These are phyloP conservation scores for Xylaria cubensis DNA, from an alignment of 495 filamentous ascomycete genomes.

Conservation along the genomic window DNA sequence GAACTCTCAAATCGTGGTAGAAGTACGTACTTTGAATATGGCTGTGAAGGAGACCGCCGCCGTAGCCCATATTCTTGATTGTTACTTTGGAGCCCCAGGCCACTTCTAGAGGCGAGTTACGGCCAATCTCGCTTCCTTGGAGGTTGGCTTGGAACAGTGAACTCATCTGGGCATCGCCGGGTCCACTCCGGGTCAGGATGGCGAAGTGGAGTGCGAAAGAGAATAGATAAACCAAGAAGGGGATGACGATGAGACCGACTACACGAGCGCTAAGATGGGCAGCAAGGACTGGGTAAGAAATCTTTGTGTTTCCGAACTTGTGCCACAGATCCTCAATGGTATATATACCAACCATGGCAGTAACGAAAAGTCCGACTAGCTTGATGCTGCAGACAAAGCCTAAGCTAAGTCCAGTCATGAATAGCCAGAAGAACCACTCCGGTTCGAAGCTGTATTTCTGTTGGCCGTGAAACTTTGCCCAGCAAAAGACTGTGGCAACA, in stretches of 20 bases:
- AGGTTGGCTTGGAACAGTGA: conserved; percentile 98
- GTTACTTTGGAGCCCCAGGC: conserved; percentile 89
- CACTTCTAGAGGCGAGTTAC: conserved; percentile 90
- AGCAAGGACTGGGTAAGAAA: conserved; percentile 81
- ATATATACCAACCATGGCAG: conserved; percentile 92
- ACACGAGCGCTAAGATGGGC: conserved; percentile 82
- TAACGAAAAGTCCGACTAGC: conserved; percentile 95
- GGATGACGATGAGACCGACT: conserved; percentile 85
- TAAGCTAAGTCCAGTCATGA: conserved; percentile 90
- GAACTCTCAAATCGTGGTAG: conserved; percentile 14
- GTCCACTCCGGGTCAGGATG: conserved; percentile 91
- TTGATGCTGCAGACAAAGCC: conserved; percentile 98
- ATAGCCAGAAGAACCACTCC: conserved; percentile 92
- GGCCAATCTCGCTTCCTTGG: conserved; percentile 88
- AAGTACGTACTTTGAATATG: conserved; percentile 73
- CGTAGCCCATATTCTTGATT: conserved; percentile 99
- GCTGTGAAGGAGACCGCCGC: conserved; percentile 95
- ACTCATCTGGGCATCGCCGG: conserved; percentile 98
- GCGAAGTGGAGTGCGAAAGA: conserved; percentile 94
- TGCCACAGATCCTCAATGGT: conserved; percentile 97
- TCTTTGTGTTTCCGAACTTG: conserved; percentile 93
- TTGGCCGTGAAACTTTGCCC: conserved; percentile 91
- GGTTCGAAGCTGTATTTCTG: conserved; percentile 81
- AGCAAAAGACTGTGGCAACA: conserved; percentile 93
- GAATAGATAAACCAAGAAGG: conserved; percentile 87